Conservation (phyloP, 805 yeast genomes). For the Schizosaccharomyces lindneri region DNA sequence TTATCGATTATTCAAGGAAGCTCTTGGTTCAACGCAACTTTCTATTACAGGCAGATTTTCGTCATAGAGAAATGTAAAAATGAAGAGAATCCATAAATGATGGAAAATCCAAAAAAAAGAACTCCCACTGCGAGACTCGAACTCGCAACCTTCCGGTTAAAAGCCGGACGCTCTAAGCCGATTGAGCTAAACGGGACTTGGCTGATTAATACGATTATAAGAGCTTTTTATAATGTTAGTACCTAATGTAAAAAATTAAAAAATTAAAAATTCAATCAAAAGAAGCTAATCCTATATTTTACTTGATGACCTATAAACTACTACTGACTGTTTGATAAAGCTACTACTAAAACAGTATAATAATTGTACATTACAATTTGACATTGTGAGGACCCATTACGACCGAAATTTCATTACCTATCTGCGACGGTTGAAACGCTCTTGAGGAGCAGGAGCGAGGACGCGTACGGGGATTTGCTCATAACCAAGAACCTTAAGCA, state of each 20-base stretch:
- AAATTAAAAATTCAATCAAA: too few species aligned
- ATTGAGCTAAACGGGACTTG: background rate
- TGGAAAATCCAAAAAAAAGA: background rate
- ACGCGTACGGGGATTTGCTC: conserved; percentile 54
- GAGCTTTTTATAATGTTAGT: background rate
- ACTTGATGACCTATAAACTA: too few species aligned
- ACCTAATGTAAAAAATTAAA: too few species aligned
- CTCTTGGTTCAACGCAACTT: too few species aligned
- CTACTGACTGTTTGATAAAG: too few species aligned
- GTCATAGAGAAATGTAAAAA: too few species aligned
- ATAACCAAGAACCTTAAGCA: conserved; percentile 74
- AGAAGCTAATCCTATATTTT: too few species aligned
- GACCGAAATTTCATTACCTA: background rate
- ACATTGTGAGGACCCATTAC: background rate
- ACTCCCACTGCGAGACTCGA: background rate
- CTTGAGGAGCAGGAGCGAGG: conserved; percentile 15
- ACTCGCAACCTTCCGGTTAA: background rate
- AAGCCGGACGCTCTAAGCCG: background rate
- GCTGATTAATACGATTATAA: background rate
- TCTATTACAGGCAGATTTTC: too few species aligned
- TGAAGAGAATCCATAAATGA: background rate
- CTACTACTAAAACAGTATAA: too few species aligned
- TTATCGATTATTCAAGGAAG: too few species aligned
- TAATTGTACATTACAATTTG: background rate
- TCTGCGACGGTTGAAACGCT: conserved; percentile 2